Evolutionary conservation across 1,284 basidiomycete species (phyloP).

Genomic region (Ustilago bromivora): DNA sequence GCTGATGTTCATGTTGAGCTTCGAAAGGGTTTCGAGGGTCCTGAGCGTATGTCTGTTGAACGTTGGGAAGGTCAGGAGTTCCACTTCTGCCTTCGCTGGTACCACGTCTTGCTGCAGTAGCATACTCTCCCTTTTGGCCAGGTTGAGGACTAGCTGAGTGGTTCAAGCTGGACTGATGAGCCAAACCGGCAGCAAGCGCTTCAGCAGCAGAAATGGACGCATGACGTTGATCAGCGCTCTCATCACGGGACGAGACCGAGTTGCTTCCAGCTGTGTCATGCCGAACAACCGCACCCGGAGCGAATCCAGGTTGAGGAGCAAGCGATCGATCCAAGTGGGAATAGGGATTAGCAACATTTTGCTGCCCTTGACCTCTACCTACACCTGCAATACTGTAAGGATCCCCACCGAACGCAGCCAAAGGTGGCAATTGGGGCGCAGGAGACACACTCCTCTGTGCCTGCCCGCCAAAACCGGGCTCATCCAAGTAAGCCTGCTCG

Average conservation of each 20-base stretch:
- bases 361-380: slow-evolving; percentile 33
- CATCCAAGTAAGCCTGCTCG: slow-evolving; percentile 39
- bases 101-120: slow-evolving; percentile 50
- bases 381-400: slow-evolving; percentile 60
- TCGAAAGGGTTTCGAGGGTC: slow-evolving; percentile 17
- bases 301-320: slow-evolving; percentile 11
- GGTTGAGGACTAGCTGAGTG: slow-evolving; percentile 16
- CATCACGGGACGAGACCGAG: slow-evolving; percentile 21
- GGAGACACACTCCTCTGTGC: slow-evolving; percentile 33
- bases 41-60: slow-evolving; percentile 58
- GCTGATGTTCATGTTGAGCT: not conserved
- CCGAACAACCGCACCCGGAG: slow-evolving; percentile 14
- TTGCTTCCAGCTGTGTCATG: slow-evolving; percentile 28
- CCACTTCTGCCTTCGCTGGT: slow-evolving; percentile 53
- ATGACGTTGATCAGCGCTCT: slow-evolving; percentile 24
- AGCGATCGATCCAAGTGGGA: slow-evolving; percentile 61
- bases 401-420: slow-evolving; percentile 60
- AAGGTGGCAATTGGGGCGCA: slow-evolving; percentile 55
- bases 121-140: slow-evolving; percentile 1
- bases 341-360: slow-evolving; percentile 63
- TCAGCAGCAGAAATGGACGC: slow-evolving; percentile 35
- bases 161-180: slow-evolving; percentile 40
- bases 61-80: slow-evolving; percentile 61
- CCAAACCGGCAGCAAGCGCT: slow-evolving; percentile 36
- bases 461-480: slow-evolving; percentile 35